Conservation (phyloP, 805 yeast species). For the Martiniozyma abietophila region DNA sequence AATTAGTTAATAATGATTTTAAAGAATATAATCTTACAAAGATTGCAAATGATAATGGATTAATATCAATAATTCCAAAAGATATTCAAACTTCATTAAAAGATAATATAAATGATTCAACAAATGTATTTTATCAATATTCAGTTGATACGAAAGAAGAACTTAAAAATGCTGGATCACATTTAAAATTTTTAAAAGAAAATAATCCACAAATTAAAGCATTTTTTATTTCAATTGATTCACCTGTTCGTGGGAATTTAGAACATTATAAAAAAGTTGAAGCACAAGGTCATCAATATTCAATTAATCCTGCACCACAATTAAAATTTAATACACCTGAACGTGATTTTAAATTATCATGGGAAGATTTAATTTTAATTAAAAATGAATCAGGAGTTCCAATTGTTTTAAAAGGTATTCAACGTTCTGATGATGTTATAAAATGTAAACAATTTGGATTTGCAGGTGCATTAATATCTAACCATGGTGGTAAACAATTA, state of each 20-base stretch:
- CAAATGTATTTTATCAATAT: slow-evolving; percentile 74
- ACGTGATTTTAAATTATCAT: slow-evolving; percentile 31
- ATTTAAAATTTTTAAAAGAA: slow-evolving; percentile 16
- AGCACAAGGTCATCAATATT: slow-evolving; percentile 33
- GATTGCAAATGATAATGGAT: slow-evolving; percentile 54
- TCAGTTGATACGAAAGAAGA: slow-evolving; percentile 61
- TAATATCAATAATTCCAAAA: slow-evolving; percentile 80
- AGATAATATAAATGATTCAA: slow-evolving; percentile 54
- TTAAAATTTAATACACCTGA: slow-evolving; percentile 3
- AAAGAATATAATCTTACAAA: slow-evolving; percentile 62
- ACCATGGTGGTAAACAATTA: slow-evolving; percentile 69
- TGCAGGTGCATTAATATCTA: slow-evolving; percentile 57
- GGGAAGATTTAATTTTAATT: slow-evolving; percentile 53
- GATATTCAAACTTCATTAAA: slow-evolving; percentile 74
- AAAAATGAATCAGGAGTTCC: slow-evolving; percentile 37
- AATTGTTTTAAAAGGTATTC: slow-evolving; percentile 53
- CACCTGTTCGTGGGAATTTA: slow-evolving; percentile 70
- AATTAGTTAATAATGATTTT: slow-evolving; percentile 79
- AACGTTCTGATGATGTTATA: slow-evolving; percentile 56
- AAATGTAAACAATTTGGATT: slow-evolving; percentile 49
- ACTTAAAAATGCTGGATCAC: slow-evolving; percentile 38
- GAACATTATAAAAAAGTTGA: slow-evolving; percentile 82
- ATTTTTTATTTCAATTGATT: slow-evolving; percentile 76
- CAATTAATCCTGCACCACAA: slow-evolving; percentile 14
- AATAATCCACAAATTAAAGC: slow-evolving; percentile 49